phyloP scores from a whole-genome alignment of 495 filamentous ascomycete species.

The Tuber calosporum region DNA sequence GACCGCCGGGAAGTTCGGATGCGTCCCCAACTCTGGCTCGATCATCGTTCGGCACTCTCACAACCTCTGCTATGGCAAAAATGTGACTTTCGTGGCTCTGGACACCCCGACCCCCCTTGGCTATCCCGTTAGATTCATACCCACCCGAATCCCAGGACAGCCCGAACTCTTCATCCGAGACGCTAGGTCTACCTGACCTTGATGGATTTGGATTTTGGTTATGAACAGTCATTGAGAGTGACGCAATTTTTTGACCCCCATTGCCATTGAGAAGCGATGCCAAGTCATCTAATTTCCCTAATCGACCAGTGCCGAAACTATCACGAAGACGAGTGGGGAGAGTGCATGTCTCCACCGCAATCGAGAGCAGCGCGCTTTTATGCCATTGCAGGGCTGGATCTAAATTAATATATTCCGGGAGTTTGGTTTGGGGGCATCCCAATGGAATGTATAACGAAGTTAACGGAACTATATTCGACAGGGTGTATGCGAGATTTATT shows the following conservation, averaged over 20 bases:
- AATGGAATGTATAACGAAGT: slow-evolving; percentile 76
- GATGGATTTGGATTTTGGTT: slow-evolving; percentile 12
- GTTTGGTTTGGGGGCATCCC: slow-evolving; percentile 50
- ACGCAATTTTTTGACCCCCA: slow-evolving; percentile 72
- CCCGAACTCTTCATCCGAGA: slow-evolving; percentile 22
- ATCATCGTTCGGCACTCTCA: slow-evolving; percentile 41
- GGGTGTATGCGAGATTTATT: slow-evolving; percentile 35
- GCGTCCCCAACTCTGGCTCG: slow-evolving; percentile 23
- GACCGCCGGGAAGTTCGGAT: slow-evolving; percentile 42
- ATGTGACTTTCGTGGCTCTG: slow-evolving; percentile 47
- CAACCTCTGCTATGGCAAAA: slow-evolving; percentile 56
- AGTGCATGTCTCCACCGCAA: slow-evolving; percentile 71
- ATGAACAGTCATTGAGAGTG: slow-evolving; percentile 51
- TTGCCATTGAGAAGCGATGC: slow-evolving; percentile 65
- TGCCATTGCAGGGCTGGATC: slow-evolving; percentile 71
- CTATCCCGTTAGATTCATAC: slow-evolving; percentile 15
- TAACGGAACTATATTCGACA: slow-evolving; percentile 44
- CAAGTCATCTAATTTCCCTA: slow-evolving; percentile 55
- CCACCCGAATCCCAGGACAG: slow-evolving; percentile 25
- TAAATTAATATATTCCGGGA: slow-evolving; percentile 58
- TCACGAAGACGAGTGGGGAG: slow-evolving; percentile 66
- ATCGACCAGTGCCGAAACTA: slow-evolving; percentile 43
- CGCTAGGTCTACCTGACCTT: not conserved
- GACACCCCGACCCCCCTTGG: slow-evolving; percentile 10
- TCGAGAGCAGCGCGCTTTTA: slow-evolving; percentile 65